Conservation (phyloP, 139 green algal species). For the Raphidocelis subcapitata region DNA sequence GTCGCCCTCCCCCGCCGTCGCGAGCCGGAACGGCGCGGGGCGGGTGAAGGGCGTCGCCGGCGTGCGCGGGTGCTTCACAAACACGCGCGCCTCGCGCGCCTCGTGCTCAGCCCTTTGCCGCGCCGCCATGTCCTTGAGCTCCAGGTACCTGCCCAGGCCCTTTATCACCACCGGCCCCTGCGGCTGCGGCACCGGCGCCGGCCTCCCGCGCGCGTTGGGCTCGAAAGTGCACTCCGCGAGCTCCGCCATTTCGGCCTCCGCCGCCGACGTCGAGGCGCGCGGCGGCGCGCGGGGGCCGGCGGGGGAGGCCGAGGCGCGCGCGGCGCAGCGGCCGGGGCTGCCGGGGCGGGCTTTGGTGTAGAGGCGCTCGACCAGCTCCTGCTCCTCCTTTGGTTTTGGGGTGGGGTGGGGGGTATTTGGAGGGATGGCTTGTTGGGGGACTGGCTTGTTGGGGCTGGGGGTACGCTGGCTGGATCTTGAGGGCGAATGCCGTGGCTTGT, state of each 20-base stretch:
- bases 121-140: slow-evolving; percentile 35
- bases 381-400: too few species aligned
- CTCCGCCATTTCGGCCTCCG: slow-evolving; percentile 41
- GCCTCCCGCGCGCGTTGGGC: slow-evolving; percentile 3
- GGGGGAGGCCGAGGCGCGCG: neutral
- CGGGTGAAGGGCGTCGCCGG: neutral
- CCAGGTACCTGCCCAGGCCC: slow-evolving; percentile 21
- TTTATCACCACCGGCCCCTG: slow-evolving; percentile 18
- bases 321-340: neutral
- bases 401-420: too few species aligned
- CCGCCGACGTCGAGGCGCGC: too few species aligned
- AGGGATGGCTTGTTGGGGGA: too few species aligned
- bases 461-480: too few species aligned
- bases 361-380: slow-evolving; percentile 10
- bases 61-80: neutral
- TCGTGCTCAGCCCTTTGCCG: slow-evolving; percentile 29
- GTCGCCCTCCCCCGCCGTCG: neutral
- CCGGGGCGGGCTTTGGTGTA: neutral
- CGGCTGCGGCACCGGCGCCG: too few species aligned
- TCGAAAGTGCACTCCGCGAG: slow-evolving; percentile 57
- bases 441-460: too few species aligned
- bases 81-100: slow-evolving; percentile 34
- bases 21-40: slow-evolving; percentile 20
- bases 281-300: too few species aligned
- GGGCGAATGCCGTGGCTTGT: too few species aligned